A percentile compares a stretch with the other conserved stretches of the same genome.
These are phyloP conservation scores for Ogataea henricii DNA, from an alignment of 805 yeast genomes.

Conservation along the genomic window DNA sequence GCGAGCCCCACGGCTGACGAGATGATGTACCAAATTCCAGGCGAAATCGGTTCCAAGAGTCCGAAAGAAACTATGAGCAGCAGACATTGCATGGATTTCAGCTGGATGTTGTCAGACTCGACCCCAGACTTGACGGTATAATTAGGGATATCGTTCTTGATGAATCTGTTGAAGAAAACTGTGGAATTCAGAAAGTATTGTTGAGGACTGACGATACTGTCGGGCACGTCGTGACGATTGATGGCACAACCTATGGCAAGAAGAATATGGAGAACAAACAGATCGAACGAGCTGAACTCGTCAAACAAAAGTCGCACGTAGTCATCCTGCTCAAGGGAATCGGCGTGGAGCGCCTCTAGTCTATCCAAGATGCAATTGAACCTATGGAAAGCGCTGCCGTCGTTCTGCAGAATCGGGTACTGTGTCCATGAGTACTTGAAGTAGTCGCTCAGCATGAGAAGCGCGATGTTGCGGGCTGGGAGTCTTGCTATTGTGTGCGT, in stretches of 20 bases:
- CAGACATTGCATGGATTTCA: slow-evolving; percentile 43
- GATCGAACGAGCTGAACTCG: slow-evolving; percentile 14
- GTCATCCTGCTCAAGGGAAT: neutral
- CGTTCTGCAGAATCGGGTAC: slow-evolving; percentile 17
- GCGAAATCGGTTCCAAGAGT: slow-evolving; percentile 47
- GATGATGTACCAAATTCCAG: slow-evolving; percentile 50
- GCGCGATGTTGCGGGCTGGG: neutral
- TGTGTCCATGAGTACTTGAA: slow-evolving; percentile 21
- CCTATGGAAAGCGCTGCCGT: slow-evolving; percentile 7
- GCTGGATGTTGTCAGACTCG: slow-evolving; percentile 13
- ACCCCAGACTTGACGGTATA: neutral
- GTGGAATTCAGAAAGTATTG: slow-evolving; percentile 15
- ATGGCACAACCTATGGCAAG: slow-evolving; percentile 21
- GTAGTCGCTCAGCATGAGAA: slow-evolving; percentile 10
- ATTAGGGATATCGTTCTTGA: slow-evolving; percentile 10
- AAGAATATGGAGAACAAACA: slow-evolving; percentile 17
- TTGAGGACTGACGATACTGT: neutral
- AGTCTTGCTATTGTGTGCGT: neutral
- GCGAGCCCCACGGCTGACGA: slow-evolving; percentile 46
- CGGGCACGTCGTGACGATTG: neutral
- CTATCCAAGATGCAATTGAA: slow-evolving; percentile 7
- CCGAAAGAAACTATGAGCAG: slow-evolving; percentile 43
- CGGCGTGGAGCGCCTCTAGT: slow-evolving; percentile 2
- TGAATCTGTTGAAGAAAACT: slow-evolving; percentile 17
- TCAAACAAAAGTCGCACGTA: slow-evolving; percentile 7